Conservation (phyloP, 2,329 filamentous ascomycete species). For the Pyrenophora seminiperda region DNA sequence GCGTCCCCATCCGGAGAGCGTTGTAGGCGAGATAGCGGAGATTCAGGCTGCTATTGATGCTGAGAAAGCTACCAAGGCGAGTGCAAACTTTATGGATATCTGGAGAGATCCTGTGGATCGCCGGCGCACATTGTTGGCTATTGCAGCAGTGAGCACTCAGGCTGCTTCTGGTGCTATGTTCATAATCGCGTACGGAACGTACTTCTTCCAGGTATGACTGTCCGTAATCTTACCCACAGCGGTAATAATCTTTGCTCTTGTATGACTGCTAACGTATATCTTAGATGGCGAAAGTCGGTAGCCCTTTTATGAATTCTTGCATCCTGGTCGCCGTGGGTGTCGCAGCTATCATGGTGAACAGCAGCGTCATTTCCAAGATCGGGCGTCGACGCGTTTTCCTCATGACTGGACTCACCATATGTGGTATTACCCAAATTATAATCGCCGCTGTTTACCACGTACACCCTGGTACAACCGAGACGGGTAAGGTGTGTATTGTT, state of each 20-base stretch:
- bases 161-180: conserved; percentile 62
- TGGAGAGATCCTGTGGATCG: conserved; percentile 59
- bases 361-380: conserved; percentile 57
- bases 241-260: no score
- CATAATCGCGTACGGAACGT: conserved; percentile 43
- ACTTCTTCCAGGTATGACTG: conserved; percentile 34
- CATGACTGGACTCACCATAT: conserved; percentile 57
- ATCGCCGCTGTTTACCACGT: conserved; percentile 60
- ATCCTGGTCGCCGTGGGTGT: conserved; percentile 62
- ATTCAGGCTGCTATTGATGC: conserved; percentile 37
- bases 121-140: conserved; percentile 56
- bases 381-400: conserved; percentile 62
- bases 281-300: conserved; percentile 40
- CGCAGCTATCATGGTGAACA: conserved; percentile 60
- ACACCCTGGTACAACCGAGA: conserved; percentile 44
- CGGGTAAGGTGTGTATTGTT: conserved; percentile 46
- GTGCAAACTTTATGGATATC: conserved; percentile 58
- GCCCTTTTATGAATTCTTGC: conserved; percentile 61
- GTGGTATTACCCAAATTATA: conserved; percentile 61
- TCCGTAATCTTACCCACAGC: no score
- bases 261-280: no score
- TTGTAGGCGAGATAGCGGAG: conserved; percentile 31
- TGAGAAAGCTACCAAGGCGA: conserved; percentile 54
- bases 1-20: conserved; percentile 28
- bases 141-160: conserved; percentile 57